A percentile compares a stretch with the other conserved stretches of the same genome.
Conservation (phyloP, 192 early-diverging fungal species). For the Podila horticola region DNA sequence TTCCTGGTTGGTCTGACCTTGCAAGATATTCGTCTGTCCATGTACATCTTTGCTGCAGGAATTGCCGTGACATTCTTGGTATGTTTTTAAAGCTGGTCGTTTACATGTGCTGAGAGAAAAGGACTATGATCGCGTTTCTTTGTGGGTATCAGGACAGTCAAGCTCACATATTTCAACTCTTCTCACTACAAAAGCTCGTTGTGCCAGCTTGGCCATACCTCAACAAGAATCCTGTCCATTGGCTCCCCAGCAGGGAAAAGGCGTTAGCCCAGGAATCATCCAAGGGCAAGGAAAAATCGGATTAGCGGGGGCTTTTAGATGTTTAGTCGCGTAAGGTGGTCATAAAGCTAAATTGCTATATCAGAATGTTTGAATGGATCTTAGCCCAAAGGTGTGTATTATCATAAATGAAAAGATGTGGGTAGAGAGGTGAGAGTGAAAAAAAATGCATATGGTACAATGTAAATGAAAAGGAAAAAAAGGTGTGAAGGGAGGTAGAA, state of each 20-base stretch:
- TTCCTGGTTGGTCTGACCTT: slow-evolving; percentile 30
- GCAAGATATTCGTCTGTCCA: slow-evolving; percentile 35
- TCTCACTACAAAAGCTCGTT: slow-evolving; percentile 13
- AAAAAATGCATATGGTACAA: background rate
- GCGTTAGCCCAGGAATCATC: slow-evolving; percentile 17
- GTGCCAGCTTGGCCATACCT: slow-evolving; percentile 50
- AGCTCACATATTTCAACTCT: background rate
- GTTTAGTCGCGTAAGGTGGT: background rate
- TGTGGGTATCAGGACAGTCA: too few relatives aligned
- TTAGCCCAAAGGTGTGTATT: too few relatives aligned
- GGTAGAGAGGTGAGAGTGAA: slow-evolving; percentile 1
- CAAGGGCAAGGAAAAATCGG: background rate
- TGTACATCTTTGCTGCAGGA: slow-evolving; percentile 44
- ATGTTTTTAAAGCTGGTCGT: background rate
- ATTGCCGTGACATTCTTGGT: slow-evolving; percentile 28
- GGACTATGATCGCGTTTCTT: background rate
- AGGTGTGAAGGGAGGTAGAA: background rate
- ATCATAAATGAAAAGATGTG: slow-evolving; percentile 11
- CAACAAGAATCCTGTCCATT: slow-evolving; percentile 29
- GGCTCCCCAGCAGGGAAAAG: slow-evolving; percentile 44
- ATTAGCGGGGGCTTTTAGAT: background rate
- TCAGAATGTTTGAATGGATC: background rate
- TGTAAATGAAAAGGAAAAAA: background rate
- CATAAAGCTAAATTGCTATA: background rate
- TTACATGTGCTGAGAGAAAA: background rate